Evolutionary conservation across 768 basidiomycete species (phyloP).

Genomic region (Cubamyces sp.): DNA sequence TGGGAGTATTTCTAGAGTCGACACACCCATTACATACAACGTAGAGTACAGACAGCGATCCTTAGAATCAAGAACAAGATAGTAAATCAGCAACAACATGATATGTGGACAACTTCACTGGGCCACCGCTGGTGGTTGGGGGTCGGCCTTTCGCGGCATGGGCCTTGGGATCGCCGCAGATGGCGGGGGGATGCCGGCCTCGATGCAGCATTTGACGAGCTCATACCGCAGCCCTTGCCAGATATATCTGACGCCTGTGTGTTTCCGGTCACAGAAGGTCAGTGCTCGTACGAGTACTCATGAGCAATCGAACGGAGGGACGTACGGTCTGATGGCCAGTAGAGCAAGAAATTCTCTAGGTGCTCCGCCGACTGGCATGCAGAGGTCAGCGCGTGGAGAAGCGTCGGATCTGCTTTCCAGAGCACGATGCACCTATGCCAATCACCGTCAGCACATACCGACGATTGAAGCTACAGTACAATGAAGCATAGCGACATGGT

Average conservation of each 20-base stretch:
- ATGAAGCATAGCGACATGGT: background rate
- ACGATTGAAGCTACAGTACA: no score
- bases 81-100: no score
- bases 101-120: background rate
- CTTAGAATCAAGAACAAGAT: no score
- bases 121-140: background rate
- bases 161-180: conserved; percentile 2
- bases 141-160: background rate
- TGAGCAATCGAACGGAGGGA: background rate
- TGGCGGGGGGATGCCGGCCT: conserved; percentile 12
- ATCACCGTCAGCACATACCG: background rate
- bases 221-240: conserved; percentile 12
- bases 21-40: no score
- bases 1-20: no score
- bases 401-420: conserved; percentile 15
- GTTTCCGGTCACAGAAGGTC: background rate
- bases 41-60: no score
- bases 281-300: background rate
- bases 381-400: conserved; percentile 1
- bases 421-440: conserved; percentile 12
- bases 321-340: conserved; percentile 20
- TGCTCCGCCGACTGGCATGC: background rate
- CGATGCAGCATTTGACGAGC: conserved; percentile 10
- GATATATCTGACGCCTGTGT: conserved; percentile 7
- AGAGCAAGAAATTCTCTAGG: conserved; percentile 13